phyloP scores from a whole-genome alignment of 345 rosid genomes.

The Diplotaxis tenuifolia region DNA sequence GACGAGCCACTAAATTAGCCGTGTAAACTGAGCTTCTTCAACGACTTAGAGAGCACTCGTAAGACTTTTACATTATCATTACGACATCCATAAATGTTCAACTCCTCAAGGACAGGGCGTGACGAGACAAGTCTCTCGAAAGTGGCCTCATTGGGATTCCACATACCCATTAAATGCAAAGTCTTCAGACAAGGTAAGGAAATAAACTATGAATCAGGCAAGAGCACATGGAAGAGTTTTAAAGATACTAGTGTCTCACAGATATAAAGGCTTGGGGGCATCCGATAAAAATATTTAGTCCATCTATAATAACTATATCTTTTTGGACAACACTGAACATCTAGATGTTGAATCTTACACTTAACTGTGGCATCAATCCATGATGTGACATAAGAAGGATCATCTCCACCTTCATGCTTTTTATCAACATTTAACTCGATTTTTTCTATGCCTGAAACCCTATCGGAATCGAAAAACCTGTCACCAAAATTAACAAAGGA shows the following conservation, averaged over 20 bases:
- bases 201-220: not conserved
- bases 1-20: not conserved
- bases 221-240: not conserved
- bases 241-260: not conserved
- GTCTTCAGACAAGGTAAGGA: not conserved
- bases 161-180: not conserved
- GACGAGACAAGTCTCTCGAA: slow-evolving; percentile 13
- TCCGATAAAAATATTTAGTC: not conserved
- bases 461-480: not conserved
- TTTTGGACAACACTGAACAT: not conserved
- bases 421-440: not conserved
- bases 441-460: not conserved
- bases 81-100: not conserved
- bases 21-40: not conserved
- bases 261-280: not conserved
- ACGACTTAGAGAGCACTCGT: not conserved
- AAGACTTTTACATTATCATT: not conserved
- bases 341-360: not conserved
- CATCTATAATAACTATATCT: no score
- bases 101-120: not conserved
- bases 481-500: not conserved
- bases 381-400: not conserved
- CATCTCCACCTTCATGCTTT: not conserved
- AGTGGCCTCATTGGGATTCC: not conserved
- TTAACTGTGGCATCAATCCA: not conserved